Conservation (phyloP, 495 filamentous ascomycete genomes). For the Elaphomyces granulatus region DNA sequence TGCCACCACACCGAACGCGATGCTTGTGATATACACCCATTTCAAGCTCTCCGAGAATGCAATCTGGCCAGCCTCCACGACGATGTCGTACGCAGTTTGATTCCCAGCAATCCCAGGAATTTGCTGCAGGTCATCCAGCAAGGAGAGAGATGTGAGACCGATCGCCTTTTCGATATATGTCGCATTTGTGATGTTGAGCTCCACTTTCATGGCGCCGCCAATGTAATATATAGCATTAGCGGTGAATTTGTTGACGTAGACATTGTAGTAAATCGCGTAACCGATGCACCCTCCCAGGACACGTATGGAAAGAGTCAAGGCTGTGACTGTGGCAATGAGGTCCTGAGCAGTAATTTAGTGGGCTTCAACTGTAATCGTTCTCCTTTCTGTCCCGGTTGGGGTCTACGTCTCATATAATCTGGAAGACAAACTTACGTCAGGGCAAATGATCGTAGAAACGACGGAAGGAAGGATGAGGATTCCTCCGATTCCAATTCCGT, state of each 20-base stretch:
- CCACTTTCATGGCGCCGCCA: conserved; percentile 34
- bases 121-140: conserved; percentile 35
- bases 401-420: no score
- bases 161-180: conserved; percentile 33
- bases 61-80: conserved; percentile 47
- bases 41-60: conserved; percentile 51
- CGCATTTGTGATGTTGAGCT: conserved; percentile 39
- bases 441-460: conserved; percentile 60
- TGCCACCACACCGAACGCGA: conserved; percentile 50
- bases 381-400: no score
- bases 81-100: conserved; percentile 36
- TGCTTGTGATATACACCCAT: conserved; percentile 52
- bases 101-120: conserved; percentile 45
- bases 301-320: conserved; percentile 58
- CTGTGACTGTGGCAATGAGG: conserved; percentile 58
- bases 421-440: conserved; percentile 28
- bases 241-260: conserved; percentile 52
- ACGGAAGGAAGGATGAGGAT: conserved; percentile 60
- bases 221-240: conserved; percentile 38
- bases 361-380: background rate
- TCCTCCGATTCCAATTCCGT: conserved; percentile 56
- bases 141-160: conserved; percentile 38
- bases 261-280: conserved; percentile 63
- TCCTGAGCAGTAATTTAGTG: conserved; percentile 27
- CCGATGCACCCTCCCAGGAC: conserved; percentile 58